Conservation (phyloP, 495 filamentous ascomycete genomes). For the Penicillium bovifimosum region DNA sequence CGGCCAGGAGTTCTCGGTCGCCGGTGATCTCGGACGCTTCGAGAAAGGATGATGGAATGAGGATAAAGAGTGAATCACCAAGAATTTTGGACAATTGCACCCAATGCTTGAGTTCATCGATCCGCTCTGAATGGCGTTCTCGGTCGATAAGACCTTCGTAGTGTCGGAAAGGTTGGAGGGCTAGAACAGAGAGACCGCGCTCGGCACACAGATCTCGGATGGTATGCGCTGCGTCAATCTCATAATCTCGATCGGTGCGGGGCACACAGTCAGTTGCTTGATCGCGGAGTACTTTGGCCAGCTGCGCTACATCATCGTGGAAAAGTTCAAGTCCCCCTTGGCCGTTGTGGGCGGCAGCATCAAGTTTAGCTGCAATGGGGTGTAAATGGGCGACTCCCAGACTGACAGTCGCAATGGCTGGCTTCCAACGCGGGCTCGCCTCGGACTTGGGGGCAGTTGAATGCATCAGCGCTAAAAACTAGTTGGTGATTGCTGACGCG, state of each 20-base stretch:
- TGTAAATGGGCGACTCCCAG: slow-evolving; percentile 20
- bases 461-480: slow-evolving; percentile 12
- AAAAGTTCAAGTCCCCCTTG: slow-evolving; percentile 24
- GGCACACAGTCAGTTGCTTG: neutral
- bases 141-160: slow-evolving; percentile 65
- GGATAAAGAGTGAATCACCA: slow-evolving; percentile 53
- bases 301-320: slow-evolving; percentile 24
- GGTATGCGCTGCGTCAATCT: slow-evolving; percentile 47
- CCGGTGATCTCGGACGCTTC: slow-evolving; percentile 45
- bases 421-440: slow-evolving; percentile 14
- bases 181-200: slow-evolving; percentile 50
- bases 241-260: slow-evolving; percentile 19
- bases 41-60: slow-evolving; percentile 64
- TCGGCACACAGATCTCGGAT: slow-evolving; percentile 51
- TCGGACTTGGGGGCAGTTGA: slow-evolving; percentile 14
- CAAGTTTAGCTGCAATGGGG: slow-evolving; percentile 18
- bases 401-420: slow-evolving; percentile 25
- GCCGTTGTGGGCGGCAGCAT: slow-evolving; percentile 18
- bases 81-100: slow-evolving; percentile 55
- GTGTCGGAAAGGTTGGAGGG: slow-evolving; percentile 68
- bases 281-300: slow-evolving; percentile 15
- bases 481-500: neutral
- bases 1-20: slow-evolving; percentile 49
- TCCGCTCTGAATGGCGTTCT: slow-evolving; percentile 43
- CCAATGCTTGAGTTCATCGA: slow-evolving; percentile 58